Evolutionary conservation across 768 basidiomycete species (phyloP).

Genomic region (Rhizopogon vulgaris): DNA sequence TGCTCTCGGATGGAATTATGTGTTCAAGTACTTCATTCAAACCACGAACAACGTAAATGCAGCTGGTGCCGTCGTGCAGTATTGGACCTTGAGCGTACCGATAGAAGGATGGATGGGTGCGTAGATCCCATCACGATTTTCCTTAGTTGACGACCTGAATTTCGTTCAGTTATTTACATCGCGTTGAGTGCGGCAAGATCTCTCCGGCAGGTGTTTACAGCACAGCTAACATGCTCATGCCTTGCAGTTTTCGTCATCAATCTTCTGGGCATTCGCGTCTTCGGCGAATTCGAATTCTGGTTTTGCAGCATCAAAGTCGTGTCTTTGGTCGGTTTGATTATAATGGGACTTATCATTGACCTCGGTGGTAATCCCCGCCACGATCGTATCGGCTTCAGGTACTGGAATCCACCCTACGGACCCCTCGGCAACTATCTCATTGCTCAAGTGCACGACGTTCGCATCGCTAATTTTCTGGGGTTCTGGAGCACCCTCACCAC

Average conservation of each 20-base stretch:
- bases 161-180: conserved; percentile 48
- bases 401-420: conserved; percentile 31
- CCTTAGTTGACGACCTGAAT: conserved; percentile 2
- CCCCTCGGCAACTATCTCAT: conserved; percentile 16
- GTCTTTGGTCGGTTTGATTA: conserved; percentile 33
- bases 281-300: conserved; percentile 52
- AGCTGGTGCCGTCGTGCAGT: conserved; percentile 46
- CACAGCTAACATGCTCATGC: not conserved
- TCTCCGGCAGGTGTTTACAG: not conserved
- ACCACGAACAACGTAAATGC: conserved; percentile 65
- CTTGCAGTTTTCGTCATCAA: conserved; percentile 46
- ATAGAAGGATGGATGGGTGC: conserved; percentile 52
- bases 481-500: conserved; percentile 26
- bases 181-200: conserved; percentile 39
- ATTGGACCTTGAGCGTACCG: conserved; percentile 41
- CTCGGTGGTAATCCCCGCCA: conserved; percentile 44
- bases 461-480: conserved; percentile 27
- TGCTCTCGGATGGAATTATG: conserved; percentile 43
- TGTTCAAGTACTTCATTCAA: conserved; percentile 57
- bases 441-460: conserved; percentile 29
- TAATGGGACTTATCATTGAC: conserved; percentile 46
- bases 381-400: conserved; percentile 39
- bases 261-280: conserved; percentile 56
- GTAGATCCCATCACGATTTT: conserved; percentile 11
- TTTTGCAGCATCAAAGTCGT: conserved; percentile 43